Conservation (phyloP, 164 flowering plant genomes). For the Amborella trichopoda region DNA sequence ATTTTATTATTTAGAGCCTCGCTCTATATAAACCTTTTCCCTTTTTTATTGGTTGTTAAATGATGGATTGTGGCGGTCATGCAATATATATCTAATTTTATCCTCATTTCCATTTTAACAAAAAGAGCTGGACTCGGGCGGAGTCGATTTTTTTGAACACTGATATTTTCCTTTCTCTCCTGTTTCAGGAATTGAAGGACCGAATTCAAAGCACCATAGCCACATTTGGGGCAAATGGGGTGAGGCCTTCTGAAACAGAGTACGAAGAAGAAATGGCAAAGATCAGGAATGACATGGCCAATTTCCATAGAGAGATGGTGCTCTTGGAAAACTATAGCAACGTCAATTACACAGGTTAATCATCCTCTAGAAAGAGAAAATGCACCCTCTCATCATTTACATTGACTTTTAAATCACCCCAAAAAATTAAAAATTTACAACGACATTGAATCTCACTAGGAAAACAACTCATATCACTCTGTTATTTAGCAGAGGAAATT, state of each 20-base stretch:
- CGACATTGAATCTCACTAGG: too few relatives aligned
- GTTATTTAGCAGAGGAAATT: too few relatives aligned
- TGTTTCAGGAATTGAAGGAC: conserved; percentile 2
- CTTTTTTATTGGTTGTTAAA: not conserved
- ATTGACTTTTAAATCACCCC: too few relatives aligned
- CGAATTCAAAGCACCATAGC: not conserved
- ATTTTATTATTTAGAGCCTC: too few relatives aligned
- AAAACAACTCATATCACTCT: too few relatives aligned
- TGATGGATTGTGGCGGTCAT: not conserved
- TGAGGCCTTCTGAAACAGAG: conserved; percentile 13
- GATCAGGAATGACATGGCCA: conserved; percentile 46
- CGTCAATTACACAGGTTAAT: conserved; percentile 69
- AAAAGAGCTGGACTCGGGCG: not conserved
- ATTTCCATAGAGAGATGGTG: conserved; percentile 79
- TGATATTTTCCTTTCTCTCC: too few relatives aligned
- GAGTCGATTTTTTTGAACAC: not conserved
- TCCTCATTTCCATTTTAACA: not conserved
- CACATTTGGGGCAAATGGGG: not conserved
- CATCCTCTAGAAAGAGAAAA: too few relatives aligned
- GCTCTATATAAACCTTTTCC: too few relatives aligned
- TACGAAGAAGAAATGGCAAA: conserved; percentile 33
- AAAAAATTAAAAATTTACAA: too few relatives aligned
- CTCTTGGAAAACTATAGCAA: conserved; percentile 58
- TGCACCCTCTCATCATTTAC: too few relatives aligned
- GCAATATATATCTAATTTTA: not conserved